Evolutionary conservation across 805 yeast genomes (phyloP), one percentile per base, ranked within the genome.

Genomic region (Myxozyma kluyveri): DNA sequence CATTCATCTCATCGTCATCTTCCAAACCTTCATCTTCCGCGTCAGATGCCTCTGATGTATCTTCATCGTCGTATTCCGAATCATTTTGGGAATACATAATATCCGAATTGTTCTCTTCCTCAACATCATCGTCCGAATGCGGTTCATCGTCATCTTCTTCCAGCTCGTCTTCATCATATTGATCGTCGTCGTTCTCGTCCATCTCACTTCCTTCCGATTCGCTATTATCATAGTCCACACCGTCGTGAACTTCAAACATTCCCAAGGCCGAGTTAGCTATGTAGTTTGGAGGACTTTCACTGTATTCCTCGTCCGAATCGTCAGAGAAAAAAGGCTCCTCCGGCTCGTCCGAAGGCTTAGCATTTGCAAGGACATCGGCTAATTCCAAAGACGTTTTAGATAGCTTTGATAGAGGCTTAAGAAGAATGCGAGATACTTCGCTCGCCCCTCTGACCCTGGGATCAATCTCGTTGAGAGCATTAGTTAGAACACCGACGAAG

Each of bases 181-280:
- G 78, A 45, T 64, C 55, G 21, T 61, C 69, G 50, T 73, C 74
- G 7, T 72, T 73, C 3, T 74, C 82, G 23, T 75, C 79, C 23
- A 73, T 76, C 37, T 75, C 81, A 24, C 54, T 46, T 5, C 42
- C 50, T 18, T 48, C 62, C n/a, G 50, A 43, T 7, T 38, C 12
- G 22, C 73, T 79, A 6, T 78, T 83, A 10, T 79, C 84, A 31
- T 82, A 85, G 40, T 79, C 79, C 57, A 81, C 84, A 32, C 79
- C 76, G 46, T 84, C 93, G 31, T 77, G 86, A 36, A 86, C 83
- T 61, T 91, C 97, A 65, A 85, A 91, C 95, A 91, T 90, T 1
- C 96, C 97, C 37, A 91, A 73, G 0, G 97, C 87, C 0, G 97
- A 90, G 65, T 93, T 90, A 36, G 84, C 74, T 68, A 91, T 82